Conservation (phyloP, 208 protist species). For the Crithidia bombi region DNA sequence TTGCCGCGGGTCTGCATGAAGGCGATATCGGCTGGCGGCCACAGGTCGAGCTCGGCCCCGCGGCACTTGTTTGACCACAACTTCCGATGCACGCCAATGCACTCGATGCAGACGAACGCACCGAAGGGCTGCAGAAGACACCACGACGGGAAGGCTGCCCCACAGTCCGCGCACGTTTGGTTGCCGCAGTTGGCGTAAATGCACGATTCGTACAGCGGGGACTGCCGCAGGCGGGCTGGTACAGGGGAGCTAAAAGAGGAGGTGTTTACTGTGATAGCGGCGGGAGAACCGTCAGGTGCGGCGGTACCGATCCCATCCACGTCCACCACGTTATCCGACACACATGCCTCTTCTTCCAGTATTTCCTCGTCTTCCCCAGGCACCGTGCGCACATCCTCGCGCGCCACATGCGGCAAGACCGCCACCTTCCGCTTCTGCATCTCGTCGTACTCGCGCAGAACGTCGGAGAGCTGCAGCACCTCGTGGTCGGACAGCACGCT, state of each 20-base stretch:
- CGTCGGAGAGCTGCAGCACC: conserved; percentile 63
- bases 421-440: conserved; percentile 11
- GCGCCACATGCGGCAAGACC: conserved; percentile 8
- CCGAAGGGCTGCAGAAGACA: conserved; percentile 70
- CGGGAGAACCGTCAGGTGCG: not conserved
- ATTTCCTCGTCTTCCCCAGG: not conserved
- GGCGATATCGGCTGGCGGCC: conserved; percentile 48
- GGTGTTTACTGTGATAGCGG: not conserved
- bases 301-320: not conserved
- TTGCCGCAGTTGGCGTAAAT: conserved; percentile 42
- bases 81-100: conserved; percentile 76
- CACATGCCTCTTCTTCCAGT: conserved; percentile 1
- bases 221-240: conserved; percentile 38
- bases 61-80: conserved; percentile 77
- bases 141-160: conserved; percentile 63
- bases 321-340: not conserved
- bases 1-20: conserved; percentile 75
- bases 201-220: conserved; percentile 53
- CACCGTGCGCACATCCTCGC: conserved; percentile 7
- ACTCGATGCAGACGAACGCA: conserved; percentile 77
- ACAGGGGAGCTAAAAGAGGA: not conserved
- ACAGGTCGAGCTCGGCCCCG: conserved; percentile 68
- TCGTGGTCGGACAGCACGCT: conserved; percentile 61
- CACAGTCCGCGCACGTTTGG: conserved; percentile 68
- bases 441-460: conserved; percentile 46